phyloP scores from a whole-genome alignment of 2,329 filamentous ascomycete species.

The Phaeosphaeria sp. region DNA sequence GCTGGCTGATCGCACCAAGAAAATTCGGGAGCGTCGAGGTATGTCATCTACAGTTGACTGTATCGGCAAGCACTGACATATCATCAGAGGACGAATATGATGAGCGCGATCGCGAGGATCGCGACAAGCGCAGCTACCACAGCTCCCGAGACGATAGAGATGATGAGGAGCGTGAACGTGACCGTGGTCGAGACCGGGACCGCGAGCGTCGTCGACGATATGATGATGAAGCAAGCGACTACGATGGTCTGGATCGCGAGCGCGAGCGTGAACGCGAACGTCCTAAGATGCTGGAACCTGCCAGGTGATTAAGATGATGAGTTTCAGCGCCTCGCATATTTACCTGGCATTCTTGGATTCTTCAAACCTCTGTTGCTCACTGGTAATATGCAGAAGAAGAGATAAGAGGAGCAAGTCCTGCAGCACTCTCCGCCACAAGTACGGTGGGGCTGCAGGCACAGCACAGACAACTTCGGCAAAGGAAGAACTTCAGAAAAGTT shows the following conservation, averaged over 20 bases:
- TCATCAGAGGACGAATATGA: constrained; percentile 42
- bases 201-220: constrained; percentile 29
- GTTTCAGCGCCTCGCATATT: constrained; percentile 1
- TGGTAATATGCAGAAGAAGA: neutral
- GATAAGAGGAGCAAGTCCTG: neutral
- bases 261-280: constrained; percentile 26
- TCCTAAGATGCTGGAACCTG: constrained; percentile 36
- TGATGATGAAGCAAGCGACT: constrained; percentile 37
- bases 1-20: constrained; percentile 80
- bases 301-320: constrained; percentile 31
- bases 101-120: constrained; percentile 33
- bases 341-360: neutral
- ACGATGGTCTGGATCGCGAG: constrained; percentile 26
- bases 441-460: constrained; percentile 1
- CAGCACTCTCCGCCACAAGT: neutral
- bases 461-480: neutral
- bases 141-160: constrained; percentile 39
- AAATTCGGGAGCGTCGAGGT: constrained; percentile 67
- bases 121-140: constrained; percentile 34
- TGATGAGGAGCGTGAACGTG: constrained; percentile 34
- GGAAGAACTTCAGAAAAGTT: neutral
- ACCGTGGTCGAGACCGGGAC: constrained; percentile 21
- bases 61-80: constrained; percentile 14
- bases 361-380: neutral
- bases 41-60: neutral